Base-by-base conservation (phyloP, 257 asterid genomes). In the Petunia axillaris region DNA sequence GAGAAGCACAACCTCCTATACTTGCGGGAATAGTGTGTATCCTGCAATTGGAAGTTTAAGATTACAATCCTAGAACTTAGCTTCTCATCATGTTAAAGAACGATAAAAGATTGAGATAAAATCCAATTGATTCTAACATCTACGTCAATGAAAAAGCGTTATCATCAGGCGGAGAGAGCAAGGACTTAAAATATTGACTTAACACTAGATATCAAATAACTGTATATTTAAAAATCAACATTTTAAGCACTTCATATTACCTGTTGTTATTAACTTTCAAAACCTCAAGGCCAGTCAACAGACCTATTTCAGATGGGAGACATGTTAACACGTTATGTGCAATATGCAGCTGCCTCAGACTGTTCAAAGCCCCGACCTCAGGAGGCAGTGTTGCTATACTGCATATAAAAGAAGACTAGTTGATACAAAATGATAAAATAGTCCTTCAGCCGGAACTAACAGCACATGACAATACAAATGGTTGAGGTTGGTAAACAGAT, bases 231-330 rank as follows among this genome's bases (percentile, higher is more conserved):
- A 50, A 48, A 25, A 35, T 50, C 76, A 52, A 52, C 8, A 4
- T 25, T 44, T 68, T 16, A 57, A 50, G 50, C 71, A 37, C 67
- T 76, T 59, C 52, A 71, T 67, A 48, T 58, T 85, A 95, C 99
- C 98, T 92, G 89, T 95, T 95, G 85, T 88, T 93, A 83, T 88
- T 90, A 81, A 87, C 91, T 84, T 88, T 93, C 86, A 95, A 67
- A 79, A 90, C 85, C 90, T 95, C 88, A 78, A 93, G 99, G 80
- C 84, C 84, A 3, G 85, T 87, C 80, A 95, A 85, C 68, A 80
- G 83, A 80, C 97, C 93, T 58, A 95, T 89, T 87, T 93, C 99
- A 80, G 86, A 46, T 55, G 98, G 97, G 84, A 95, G 85, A 80
- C 84, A 77, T 50, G 82, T 90, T 88, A 95, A 83, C 82, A 88